Evolutionary conservation across 495 filamentous ascomycete species (phyloP), one percentile per base, ranked within the genome.

Genomic region (Podospora anserina): DNA sequence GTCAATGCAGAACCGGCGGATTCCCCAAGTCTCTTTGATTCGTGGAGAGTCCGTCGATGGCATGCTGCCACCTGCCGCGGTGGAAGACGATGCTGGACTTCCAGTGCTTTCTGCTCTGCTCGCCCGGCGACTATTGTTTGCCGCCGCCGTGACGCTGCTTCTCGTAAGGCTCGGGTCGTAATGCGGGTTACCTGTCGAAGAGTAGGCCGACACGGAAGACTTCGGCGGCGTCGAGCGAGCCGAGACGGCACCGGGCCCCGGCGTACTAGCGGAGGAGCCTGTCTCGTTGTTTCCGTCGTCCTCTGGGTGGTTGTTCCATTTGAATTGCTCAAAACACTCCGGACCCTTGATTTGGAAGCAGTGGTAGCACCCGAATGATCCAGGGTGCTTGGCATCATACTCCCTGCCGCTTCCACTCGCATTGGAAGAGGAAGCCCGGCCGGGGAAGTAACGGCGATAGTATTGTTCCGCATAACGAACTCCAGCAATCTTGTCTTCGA

Each of bases 341-440:
- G 68, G 71, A 1, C 27, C 32, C 28, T 68, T 69, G 32, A 77
- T 60, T 11, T 27, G 60, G 39, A 67, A 76, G 63, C 76, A 78
- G 65, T 75, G 72, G n/a, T 77, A 78, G 57, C 76, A 78, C 2
- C 55, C 74, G 18, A 75, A 71, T n/a, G 59, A 70, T 9, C 60
- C 72, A 6, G 68, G 63, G 19, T 59, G 23, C 59, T 59, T 60
- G 19, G 26, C n/a, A 4, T 69, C 59, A 5, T 44, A 32, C 56
- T 68, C 60, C 23, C 59, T 60, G 18, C 27, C 23, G 5, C n/a
- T 27, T 11, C 27, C 63, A 56, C 57, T 30, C 20, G 7, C 27
- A 34, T 23, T 66, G 32, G 18, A 64, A 54, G 67, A 4, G 7
- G 34, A 19, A 59, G 65, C 15, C 20, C 28, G 34, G 34, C 55